Percentiles rank a stretch among this genome's conserved stretches.
Conservation (phyloP, 139 green algal genomes). For the Chlorella sp. region DNA sequence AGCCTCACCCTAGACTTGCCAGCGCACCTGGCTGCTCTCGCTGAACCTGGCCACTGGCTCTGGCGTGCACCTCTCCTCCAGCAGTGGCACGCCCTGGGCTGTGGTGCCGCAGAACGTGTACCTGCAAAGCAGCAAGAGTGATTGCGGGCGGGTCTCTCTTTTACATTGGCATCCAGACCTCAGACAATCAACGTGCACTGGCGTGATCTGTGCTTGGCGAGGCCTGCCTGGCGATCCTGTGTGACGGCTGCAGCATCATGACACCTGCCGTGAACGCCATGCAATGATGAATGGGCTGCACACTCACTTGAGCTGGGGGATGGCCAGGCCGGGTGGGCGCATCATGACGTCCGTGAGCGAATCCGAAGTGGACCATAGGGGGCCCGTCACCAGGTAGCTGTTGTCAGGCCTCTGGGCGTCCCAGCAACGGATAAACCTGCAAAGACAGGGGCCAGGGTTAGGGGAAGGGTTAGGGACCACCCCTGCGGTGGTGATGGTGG, state of each 20-base stretch:
- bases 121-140: too few species aligned
- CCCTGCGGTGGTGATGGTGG: too few species aligned
- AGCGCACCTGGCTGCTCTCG: constrained; percentile 23
- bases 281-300: neutral
- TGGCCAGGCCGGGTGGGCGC: constrained; percentile 16
- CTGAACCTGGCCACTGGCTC: constrained; percentile 4
- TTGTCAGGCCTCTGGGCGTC: constrained; percentile 42
- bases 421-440: constrained; percentile 42
- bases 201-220: too few species aligned
- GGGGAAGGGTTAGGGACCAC: neutral
- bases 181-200: too few species aligned
- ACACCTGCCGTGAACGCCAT: too few species aligned
- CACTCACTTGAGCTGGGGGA: constrained; percentile 32
- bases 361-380: constrained; percentile 21
- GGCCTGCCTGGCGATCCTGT: too few species aligned
- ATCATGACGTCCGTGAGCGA: constrained; percentile 3
- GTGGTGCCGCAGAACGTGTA: constrained; percentile 12
- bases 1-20: too few species aligned
- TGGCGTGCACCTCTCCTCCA: constrained; percentile 54
- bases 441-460: neutral
- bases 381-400: constrained; percentile 59
- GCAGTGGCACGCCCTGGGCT: constrained; percentile 32
- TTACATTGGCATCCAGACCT: too few species aligned
- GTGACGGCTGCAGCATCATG: too few species aligned
- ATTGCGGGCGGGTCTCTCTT: too few species aligned